These are phyloP conservation scores for Colletotrichum tamarilloi DNA, from an alignment of 2,329 filamentous ascomycete genomes.

Conservation along the genomic window DNA sequence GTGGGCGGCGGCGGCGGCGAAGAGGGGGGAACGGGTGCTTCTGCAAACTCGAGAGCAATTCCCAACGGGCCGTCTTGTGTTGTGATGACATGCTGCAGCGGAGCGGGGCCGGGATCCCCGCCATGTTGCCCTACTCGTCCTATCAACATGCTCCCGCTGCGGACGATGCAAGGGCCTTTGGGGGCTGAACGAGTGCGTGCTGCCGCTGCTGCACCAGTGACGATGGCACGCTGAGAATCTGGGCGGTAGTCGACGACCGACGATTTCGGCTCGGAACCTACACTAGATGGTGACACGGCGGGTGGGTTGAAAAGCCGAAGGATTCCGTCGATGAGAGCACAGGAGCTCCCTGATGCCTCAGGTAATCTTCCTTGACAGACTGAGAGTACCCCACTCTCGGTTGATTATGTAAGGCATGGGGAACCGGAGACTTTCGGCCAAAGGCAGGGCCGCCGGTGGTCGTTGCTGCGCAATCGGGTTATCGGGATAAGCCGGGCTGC, in stretches of 20 bases:
- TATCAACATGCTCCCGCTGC: slow-evolving; percentile 20
- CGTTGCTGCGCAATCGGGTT: slow-evolving; percentile 13
- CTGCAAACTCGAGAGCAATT: background rate
- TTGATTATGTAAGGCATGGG: background rate
- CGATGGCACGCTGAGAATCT: background rate
- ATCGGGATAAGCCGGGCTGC: slow-evolving; percentile 32
- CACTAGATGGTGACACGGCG: no score
- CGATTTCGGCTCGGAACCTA: background rate
- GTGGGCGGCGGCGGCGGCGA: background rate
- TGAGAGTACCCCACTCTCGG: background rate
- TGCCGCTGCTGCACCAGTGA: background rate
- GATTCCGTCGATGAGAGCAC: background rate
- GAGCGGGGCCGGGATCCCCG: slow-evolving; percentile 25
- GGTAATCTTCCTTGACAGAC: background rate
- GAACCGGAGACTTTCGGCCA: slow-evolving; percentile 5
- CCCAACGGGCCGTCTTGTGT: slow-evolving; percentile 6
- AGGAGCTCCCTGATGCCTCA: background rate
- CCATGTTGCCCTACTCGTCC: background rate
- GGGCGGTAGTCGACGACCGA: background rate
- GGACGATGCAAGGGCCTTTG: slow-evolving; percentile 13
- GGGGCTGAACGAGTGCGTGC: slow-evolving; percentile 9
- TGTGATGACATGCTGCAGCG: slow-evolving; percentile 35
- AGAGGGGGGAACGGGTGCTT: background rate
- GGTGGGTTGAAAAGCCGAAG: background rate
- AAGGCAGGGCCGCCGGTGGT: background rate